Base-by-base conservation (phyloP, 441 rosid genomes). In the Euphorbia celastroides region DNA sequence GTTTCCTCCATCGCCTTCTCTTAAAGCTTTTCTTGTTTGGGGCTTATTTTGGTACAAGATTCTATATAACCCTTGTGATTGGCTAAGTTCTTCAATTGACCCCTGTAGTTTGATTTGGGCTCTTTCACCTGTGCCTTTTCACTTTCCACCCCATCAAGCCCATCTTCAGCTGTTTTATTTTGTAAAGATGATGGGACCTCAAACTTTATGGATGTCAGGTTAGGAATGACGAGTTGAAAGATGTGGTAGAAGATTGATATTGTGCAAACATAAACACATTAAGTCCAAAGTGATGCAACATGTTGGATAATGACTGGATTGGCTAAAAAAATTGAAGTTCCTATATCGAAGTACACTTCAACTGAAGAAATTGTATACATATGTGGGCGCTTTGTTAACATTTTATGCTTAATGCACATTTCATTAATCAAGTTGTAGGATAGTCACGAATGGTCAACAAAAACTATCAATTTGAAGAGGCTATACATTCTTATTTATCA, bases 1-100 rank as follows among this genome's bases (percentile, higher is more conserved):
- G 23, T 67, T 74, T 22, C 57, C 30, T 69, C 38, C 32, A 62
- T 62, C 62, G 13, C 19, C 65, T 13, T 65, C 65, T 36, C 31
- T 42, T 28, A 46, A 19, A 44, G 60, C 32, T 26, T 60, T 13
- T 48, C 34, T 58, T 46, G 51, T 22, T 3, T 61, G 54, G 54
- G 27, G 32, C 16, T 52, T 13, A 26, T 1, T 36, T 34, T 34
- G 5, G 38, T 34, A 34, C 4, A 34, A 9, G 38, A 3, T 4
- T 34, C 4, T 34, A n/a, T 34, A 3, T 34, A 9, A 34, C 38
- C 44, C 12, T 10, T 41, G 44, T 41, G 12, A 11, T 41, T 41
- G 44, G 12, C 44, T 41, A 41, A 41, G 7, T 41, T 41, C 44
- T 41, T 41, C 44, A 41, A 10, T 10, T 41, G 44, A 9, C 44